Base-by-base conservation (phyloP, 1,139 yeast genomes). In the Groenewaldozyma auringiensis region DNA sequence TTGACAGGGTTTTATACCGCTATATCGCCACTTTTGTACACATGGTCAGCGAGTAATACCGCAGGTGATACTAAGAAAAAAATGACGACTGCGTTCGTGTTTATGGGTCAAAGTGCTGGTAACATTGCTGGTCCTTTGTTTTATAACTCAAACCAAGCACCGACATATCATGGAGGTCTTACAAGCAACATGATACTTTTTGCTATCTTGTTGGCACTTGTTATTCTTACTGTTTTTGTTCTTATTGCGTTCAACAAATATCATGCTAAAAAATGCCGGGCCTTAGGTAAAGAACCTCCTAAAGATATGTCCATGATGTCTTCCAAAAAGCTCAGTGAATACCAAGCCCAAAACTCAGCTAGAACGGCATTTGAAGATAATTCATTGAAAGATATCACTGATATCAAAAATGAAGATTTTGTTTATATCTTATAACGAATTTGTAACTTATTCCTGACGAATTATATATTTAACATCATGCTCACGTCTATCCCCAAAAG, bases 121-220 rank as follows among this genome's bases (percentile, higher is more conserved):
- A 82, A 83, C 52, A 67, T 82, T 45, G 69, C 78, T 44, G 87
- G 87, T 0, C 86, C 87, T 3, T 83, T 79, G 58, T 72, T 82
- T 41, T 81, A 80, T 58, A 68, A 74, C 49, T 65, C 66, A 0
- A 52, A 55, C 4, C 75, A 78, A 54, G 76, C 78, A 1, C 85
- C 85, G 17, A 57, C 60, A 33, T 76, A 75, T 53, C 60, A 61
- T n/a, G 69, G 73, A 4, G 81, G 78, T 8, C 42, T 47, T 32
- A 42, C 41, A 16, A 33, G 39, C 14, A 46, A 49, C 41, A 39
- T 49, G 48, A 42, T 47, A 3, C 22, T 48, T 25, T 49, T 47
- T 41, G 40, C 45, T 8, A 33, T 42, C 9, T 42, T 49, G 21
- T 25, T 25, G 11, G 42, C 22, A 2, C 42, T 40, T 17, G 42